These are phyloP conservation scores for Picea mariana DNA, from an alignment of 83 land plant species.

Conservation along the genomic window DNA sequence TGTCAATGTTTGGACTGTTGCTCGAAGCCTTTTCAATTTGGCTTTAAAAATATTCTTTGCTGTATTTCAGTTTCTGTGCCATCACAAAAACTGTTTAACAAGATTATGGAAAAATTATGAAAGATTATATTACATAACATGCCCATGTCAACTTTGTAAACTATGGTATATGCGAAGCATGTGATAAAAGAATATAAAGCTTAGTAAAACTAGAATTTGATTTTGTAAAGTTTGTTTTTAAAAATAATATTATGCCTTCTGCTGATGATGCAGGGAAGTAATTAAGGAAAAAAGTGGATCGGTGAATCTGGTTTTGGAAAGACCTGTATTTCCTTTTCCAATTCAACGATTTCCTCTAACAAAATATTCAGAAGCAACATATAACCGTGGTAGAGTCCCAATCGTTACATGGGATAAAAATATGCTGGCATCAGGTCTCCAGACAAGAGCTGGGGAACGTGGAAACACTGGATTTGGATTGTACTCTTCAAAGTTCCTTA, in stretches of 20 bases:
- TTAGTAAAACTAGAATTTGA: background rate
- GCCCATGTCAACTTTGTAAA: background rate
- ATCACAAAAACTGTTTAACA: background rate
- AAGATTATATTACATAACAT: background rate
- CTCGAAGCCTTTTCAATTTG: background rate
- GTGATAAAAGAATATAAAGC: background rate
- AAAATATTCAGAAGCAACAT: conserved; percentile 42
- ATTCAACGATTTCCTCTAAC: conserved; percentile 42
- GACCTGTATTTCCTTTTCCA: conserved; percentile 72
- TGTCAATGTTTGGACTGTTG: background rate
- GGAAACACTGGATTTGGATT: conserved; percentile 72
- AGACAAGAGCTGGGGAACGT: conserved; percentile 24
- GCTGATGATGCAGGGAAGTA: conserved; percentile 56
- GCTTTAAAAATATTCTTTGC: background rate
- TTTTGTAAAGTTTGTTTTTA: background rate
- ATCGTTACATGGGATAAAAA: conserved; percentile 76
- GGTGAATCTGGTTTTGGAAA: conserved; percentile 76
- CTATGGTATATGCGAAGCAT: background rate
- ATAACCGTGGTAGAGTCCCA: conserved; percentile 69
- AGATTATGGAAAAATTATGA: background rate
- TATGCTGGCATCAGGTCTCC: conserved; percentile 40
- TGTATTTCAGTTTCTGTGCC: background rate
- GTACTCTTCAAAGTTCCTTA: conserved; percentile 60
- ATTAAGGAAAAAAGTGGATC: conserved; percentile 60
- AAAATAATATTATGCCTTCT: background rate